A percentile compares a stretch with the other conserved stretches of the same genome.
Evolutionary conservation across 352 stramenopile species (phyloP).

Genomic region (Phytophthora pisi): DNA sequence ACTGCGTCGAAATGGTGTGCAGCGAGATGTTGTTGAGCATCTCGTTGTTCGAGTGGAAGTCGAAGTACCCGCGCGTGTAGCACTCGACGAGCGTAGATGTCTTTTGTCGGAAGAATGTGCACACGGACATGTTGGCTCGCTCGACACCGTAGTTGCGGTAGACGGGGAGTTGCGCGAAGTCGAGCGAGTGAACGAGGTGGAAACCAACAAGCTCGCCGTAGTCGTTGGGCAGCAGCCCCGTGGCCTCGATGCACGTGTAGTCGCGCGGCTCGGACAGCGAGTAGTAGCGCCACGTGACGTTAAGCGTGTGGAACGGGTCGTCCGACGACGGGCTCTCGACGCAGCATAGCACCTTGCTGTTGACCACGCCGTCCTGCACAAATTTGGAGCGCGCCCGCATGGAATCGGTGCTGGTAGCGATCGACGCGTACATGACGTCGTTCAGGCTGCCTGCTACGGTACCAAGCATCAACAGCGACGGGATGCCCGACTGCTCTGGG

Average conservation of each 20-base stretch:
- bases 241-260: slow-evolving; percentile 63
- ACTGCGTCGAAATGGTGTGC: slow-evolving; percentile 48
- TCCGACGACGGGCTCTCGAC: slow-evolving; percentile 41
- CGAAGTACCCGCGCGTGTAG: slow-evolving; percentile 53
- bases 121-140: slow-evolving; percentile 57
- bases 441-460: slow-evolving; percentile 48
- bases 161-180: slow-evolving; percentile 46
- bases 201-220: slow-evolving; percentile 54
- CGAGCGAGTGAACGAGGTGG: slow-evolving; percentile 64
- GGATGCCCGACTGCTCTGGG: slow-evolving; percentile 23
- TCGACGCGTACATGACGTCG: slow-evolving; percentile 62
- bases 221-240: slow-evolving; percentile 42
- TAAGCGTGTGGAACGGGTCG: slow-evolving; percentile 56
- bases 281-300: slow-evolving; percentile 58
- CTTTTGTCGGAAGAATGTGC: slow-evolving; percentile 48
- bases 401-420: slow-evolving; percentile 37
- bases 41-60: slow-evolving; percentile 46
- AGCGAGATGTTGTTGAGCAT: slow-evolving; percentile 57
- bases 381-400: slow-evolving; percentile 55
- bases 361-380: slow-evolving; percentile 49
- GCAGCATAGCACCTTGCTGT: slow-evolving; percentile 38
- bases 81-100: slow-evolving; percentile 42
- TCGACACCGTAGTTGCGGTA: slow-evolving; percentile 44
- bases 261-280: slow-evolving; percentile 49
- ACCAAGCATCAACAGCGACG: slow-evolving; percentile 40